phyloP scores from a whole-genome alignment of 1,284 basidiomycete genomes.

The Cystobasidium slooffiae region DNA sequence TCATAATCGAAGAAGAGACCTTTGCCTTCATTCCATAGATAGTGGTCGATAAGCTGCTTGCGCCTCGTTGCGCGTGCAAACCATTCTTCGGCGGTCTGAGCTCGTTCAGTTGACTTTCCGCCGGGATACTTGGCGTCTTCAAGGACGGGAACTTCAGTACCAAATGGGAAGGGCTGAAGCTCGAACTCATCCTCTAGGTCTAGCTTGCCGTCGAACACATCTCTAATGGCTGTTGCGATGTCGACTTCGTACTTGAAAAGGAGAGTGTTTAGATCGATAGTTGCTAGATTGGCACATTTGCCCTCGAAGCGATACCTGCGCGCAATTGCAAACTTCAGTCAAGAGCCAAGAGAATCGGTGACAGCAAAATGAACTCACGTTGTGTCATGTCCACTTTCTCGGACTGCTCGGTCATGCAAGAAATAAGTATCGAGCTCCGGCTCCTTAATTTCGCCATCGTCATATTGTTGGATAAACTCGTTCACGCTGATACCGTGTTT shows the following conservation, averaged over 20 bases:
- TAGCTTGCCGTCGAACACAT: conserved; percentile 89
- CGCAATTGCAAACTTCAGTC: no score
- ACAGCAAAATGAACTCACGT: no score
- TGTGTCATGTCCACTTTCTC: conserved; percentile 82
- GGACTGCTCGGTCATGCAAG: conserved; percentile 73
- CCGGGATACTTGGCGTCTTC: conserved; percentile 20
- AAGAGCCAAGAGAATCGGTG: no score
- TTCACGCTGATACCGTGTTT: conserved; percentile 94
- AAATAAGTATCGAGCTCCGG: conserved; percentile 96
- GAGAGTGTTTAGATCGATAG: conserved; percentile 88
- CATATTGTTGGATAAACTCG: conserved; percentile 97
- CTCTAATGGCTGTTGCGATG: conserved; percentile 71
- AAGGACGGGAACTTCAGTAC: conserved; percentile 62
- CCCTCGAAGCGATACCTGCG: conserved; percentile 92
- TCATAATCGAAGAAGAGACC: conserved; percentile 97
- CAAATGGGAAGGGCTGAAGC: conserved; percentile 87
- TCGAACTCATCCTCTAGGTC: conserved; percentile 90
- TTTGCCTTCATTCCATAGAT: conserved; percentile 94
- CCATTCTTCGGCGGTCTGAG: conserved; percentile 83
- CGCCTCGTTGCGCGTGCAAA: conserved; percentile 82
- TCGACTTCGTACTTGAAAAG: conserved; percentile 83
- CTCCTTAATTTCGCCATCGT: conserved; percentile 79
- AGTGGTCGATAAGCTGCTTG: conserved; percentile 84
- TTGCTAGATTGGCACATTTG: conserved; percentile 87
- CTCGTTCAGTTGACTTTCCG: conserved; percentile 51